A percentile compares a stretch with the other conserved stretches of the same genome.
Evolutionary conservation across 2,329 filamentous ascomycete genomes (phyloP).

Genomic region (Verticillium nubilum): DNA sequence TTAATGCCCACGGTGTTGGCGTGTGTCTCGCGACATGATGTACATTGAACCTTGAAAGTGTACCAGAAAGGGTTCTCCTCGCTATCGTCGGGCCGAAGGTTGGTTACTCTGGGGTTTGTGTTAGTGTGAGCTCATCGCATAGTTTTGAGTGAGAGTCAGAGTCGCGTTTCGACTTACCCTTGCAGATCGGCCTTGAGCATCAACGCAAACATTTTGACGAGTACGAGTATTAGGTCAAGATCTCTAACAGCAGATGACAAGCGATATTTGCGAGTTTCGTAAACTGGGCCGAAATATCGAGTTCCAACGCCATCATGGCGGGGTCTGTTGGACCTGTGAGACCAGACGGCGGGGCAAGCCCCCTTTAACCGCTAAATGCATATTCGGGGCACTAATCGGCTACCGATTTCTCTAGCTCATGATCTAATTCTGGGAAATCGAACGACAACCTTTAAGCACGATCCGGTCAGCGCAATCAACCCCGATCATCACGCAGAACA

Average conservation of each 20-base stretch:
- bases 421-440: constrained; percentile 3
- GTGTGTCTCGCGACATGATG: constrained; percentile 90
- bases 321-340: neutral
- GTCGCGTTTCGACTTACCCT: constrained; percentile 45
- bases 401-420: neutral
- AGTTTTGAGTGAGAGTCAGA: neutral
- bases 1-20: constrained; percentile 81
- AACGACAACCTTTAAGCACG: constrained; percentile 3
- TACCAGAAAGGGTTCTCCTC: constrained; percentile 85
- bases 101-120: constrained; percentile 66
- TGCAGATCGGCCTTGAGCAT: constrained; percentile 62
- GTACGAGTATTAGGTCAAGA: too few species aligned
- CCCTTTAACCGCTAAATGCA: neutral
- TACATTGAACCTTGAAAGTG: constrained; percentile 97
- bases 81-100: constrained; percentile 79
- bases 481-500: neutral
- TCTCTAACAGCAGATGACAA: too few species aligned
- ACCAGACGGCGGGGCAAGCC: neutral
- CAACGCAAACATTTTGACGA: constrained; percentile 56
- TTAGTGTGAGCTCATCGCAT: neutral
- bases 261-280: neutral
- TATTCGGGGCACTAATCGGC: neutral
- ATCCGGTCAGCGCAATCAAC: neutral
- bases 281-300: neutral
- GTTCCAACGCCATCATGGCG: neutral